These are phyloP conservation scores for Ceratobasidium sp. DNA, from an alignment of 1,284 basidiomycete genomes.

Conservation along the genomic window DNA sequence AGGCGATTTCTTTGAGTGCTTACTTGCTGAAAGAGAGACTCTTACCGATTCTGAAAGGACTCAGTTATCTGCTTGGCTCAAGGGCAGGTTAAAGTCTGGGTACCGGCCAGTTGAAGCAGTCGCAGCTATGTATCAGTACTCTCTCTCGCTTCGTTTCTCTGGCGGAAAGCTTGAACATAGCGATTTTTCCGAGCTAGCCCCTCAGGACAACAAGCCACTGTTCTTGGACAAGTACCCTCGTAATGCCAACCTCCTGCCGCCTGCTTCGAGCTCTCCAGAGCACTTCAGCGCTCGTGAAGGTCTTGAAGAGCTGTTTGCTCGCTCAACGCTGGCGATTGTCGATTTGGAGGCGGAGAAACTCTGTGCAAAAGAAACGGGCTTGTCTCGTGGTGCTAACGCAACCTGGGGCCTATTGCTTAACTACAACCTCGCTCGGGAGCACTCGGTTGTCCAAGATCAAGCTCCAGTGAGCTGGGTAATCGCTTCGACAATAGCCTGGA, in stretches of 20 bases:
- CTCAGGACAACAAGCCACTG: background rate
- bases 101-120: too few relatives aligned
- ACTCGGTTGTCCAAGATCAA: background rate
- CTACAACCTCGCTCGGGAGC: background rate
- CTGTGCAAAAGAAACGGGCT: background rate
- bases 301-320: background rate
- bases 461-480: background rate
- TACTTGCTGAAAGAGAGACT: too few relatives aligned
- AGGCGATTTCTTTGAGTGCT: too few relatives aligned
- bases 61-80: too few relatives aligned
- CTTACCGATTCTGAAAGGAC: too few relatives aligned
- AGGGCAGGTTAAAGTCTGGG: too few relatives aligned
- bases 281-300: slow-evolving; percentile 1
- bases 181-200: too few relatives aligned
- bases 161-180: too few relatives aligned
- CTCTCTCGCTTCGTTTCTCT: too few relatives aligned
- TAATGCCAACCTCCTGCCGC: background rate
- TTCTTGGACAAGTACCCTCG: background rate
- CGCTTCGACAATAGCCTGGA: background rate
- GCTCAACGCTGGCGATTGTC: background rate
- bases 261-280: background rate
- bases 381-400: background rate
- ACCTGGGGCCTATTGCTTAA: background rate
- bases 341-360: background rate
- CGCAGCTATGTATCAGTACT: too few relatives aligned